These are phyloP conservation scores for Chaetomium globosum DNA, from an alignment of 2,329 filamentous ascomycete genomes.

Conservation along the genomic window DNA sequence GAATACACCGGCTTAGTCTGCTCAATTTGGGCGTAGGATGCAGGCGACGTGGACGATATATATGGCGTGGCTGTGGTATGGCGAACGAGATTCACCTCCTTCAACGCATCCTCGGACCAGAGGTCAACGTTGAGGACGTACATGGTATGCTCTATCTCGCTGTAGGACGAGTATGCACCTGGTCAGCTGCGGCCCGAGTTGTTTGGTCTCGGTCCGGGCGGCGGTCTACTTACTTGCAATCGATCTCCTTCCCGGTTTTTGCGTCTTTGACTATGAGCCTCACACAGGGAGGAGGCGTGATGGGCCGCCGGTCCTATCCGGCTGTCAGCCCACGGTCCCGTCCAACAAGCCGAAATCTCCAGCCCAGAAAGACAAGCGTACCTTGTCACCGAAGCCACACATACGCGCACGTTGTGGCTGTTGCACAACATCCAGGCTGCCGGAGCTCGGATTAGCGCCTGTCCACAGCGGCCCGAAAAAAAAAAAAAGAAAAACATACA, in stretches of 20 bases:
- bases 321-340: constrained; percentile 15
- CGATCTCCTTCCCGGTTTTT: constrained; percentile 75
- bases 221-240: constrained; percentile 68
- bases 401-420: constrained; percentile 92
- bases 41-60: constrained; percentile 78
- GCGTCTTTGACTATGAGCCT: constrained; percentile 77
- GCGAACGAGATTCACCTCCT: constrained; percentile 68
- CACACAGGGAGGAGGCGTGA: constrained; percentile 93
- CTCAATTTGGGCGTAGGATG: constrained; percentile 67
- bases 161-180: constrained; percentile 40
- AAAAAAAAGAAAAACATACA: not conserved
- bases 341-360: not conserved
- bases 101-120: constrained; percentile 65
- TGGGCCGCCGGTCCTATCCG: constrained; percentile 84
- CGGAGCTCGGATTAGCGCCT: constrained; percentile 29
- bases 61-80: constrained; percentile 69
- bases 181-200: constrained; percentile 14
- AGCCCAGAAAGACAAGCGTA: constrained; percentile 45
- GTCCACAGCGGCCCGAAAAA: constrained; percentile 5
- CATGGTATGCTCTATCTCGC: constrained; percentile 59
- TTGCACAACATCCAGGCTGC: constrained; percentile 77
- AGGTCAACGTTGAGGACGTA: constrained; percentile 68
- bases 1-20: constrained; percentile 43
- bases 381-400: constrained; percentile 99
- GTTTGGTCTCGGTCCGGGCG: not conserved